These are phyloP conservation scores for Favolaschia claudopus DNA, from an alignment of 768 basidiomycete genomes.

Conservation along the genomic window DNA sequence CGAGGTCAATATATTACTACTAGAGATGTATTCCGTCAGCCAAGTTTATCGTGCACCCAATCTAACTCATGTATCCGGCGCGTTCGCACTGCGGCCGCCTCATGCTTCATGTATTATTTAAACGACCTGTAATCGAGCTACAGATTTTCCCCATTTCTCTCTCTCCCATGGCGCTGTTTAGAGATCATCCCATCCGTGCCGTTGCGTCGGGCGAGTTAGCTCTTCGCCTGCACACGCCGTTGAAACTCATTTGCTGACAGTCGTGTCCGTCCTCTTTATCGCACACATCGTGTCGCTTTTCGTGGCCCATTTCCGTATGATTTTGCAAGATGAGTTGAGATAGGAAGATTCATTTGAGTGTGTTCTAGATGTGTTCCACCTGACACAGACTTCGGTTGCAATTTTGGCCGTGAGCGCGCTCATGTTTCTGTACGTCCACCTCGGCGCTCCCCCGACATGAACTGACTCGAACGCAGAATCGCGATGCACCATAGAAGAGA, in stretches of 20 bases:
- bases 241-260: conserved; percentile 36
- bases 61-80: conserved; percentile 24
- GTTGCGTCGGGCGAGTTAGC: conserved; percentile 46
- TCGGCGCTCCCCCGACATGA: neutral
- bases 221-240: too few relatives aligned
- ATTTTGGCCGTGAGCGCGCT: conserved; percentile 70
- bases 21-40: neutral
- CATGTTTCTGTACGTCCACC: conserved; percentile 64
- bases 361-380: conserved; percentile 62
- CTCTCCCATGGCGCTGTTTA: conserved; percentile 55
- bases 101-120: conserved; percentile 22
- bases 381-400: conserved; percentile 79
- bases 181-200: conserved; percentile 54
- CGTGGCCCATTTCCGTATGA: conserved; percentile 55
- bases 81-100: too few relatives aligned
- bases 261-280: conserved; percentile 52
- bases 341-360: neutral
- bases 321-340: neutral
- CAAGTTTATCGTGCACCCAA: conserved; percentile 2
- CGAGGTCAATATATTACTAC: neutral
- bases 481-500: conserved; percentile 70
- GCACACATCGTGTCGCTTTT: conserved; percentile 62
- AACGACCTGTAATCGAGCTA: conserved; percentile 4
- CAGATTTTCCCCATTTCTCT: neutral
- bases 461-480: conserved; percentile 50